A percentile compares a stretch with the other conserved stretches of the same genome.
These are phyloP conservation scores for Pestalotiopsis sp. DNA, from an alignment of 2,329 filamentous ascomycete genomes.

Conservation along the genomic window DNA sequence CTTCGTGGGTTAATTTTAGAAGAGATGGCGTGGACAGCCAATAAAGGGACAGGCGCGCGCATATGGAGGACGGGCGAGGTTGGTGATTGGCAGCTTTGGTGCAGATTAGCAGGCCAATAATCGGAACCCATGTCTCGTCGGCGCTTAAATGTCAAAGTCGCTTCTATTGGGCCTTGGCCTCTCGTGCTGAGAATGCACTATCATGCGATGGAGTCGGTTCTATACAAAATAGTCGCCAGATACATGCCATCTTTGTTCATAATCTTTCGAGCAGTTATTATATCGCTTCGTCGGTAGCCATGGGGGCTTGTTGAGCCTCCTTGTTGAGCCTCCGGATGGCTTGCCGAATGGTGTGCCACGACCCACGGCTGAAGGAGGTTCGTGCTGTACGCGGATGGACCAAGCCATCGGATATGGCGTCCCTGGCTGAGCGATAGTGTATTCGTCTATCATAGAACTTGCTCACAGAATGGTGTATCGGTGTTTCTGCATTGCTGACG, in stretches of 20 bases:
- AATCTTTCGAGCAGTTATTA: background rate
- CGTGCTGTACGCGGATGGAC: background rate
- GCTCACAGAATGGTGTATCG: background rate
- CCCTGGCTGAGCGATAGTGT: background rate
- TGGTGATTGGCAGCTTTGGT: conserved; percentile 26
- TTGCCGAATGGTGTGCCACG: background rate
- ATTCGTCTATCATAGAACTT: background rate
- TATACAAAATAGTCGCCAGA: background rate
- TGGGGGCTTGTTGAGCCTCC: background rate
- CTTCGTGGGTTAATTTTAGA: conserved; percentile 32
- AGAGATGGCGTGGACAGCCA: conserved; percentile 22
- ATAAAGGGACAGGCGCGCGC: conserved; percentile 25
- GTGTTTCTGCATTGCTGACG: background rate
- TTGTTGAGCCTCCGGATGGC: background rate
- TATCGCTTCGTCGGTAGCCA: background rate
- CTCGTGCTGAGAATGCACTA: background rate
- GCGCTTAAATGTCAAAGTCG: conserved; percentile 31
- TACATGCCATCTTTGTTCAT: background rate
- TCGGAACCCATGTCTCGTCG: conserved; percentile 21
- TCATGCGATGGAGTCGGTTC: background rate
- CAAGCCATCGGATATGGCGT: background rate
- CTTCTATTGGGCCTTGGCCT: conserved; percentile 12
- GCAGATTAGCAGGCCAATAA: conserved; percentile 29
- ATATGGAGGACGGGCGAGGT: conserved; percentile 19
- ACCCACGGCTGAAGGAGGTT: background rate